These are phyloP conservation scores for Chalciporus pseudorubinellus DNA, from an alignment of 768 basidiomycete genomes.

Conservation along the genomic window DNA sequence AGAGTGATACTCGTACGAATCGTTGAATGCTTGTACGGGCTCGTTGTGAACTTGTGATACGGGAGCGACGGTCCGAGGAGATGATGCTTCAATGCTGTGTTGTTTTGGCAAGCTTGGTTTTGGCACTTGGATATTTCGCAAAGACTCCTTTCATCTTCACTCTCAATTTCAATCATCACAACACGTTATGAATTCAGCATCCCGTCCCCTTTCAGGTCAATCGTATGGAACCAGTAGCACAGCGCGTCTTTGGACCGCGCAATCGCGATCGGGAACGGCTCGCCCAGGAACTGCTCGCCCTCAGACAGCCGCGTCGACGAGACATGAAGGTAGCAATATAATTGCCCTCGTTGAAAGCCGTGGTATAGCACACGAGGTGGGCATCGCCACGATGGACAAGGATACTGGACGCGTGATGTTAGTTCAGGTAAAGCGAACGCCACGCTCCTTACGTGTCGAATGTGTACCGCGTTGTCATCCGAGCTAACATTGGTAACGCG, in stretches of 20 bases:
- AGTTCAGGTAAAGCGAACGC: constrained; percentile 58
- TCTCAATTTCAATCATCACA: not conserved
- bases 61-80: too few relatives aligned
- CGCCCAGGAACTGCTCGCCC: constrained; percentile 49
- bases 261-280: constrained; percentile 50
- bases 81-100: too few relatives aligned
- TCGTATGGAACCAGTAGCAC: constrained; percentile 12
- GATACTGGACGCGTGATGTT: constrained; percentile 74
- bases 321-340: constrained; percentile 59
- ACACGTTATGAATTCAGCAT: constrained; percentile 12
- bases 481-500: not conserved
- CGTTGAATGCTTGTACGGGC: too few relatives aligned
- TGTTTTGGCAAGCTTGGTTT: too few relatives aligned
- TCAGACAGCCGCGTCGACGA: constrained; percentile 58
- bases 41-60: too few relatives aligned
- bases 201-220: constrained; percentile 13
- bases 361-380: constrained; percentile 79
- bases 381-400: constrained; percentile 81
- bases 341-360: constrained; percentile 75
- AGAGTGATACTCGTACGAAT: too few relatives aligned
- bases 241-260: constrained; percentile 51
- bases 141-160: not conserved
- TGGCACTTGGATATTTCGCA: too few relatives aligned
- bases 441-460: not conserved
- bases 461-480: not conserved